Evolutionary conservation across 2,329 filamentous ascomycete species (phyloP).

Genomic region (Sporothrix luriei): DNA sequence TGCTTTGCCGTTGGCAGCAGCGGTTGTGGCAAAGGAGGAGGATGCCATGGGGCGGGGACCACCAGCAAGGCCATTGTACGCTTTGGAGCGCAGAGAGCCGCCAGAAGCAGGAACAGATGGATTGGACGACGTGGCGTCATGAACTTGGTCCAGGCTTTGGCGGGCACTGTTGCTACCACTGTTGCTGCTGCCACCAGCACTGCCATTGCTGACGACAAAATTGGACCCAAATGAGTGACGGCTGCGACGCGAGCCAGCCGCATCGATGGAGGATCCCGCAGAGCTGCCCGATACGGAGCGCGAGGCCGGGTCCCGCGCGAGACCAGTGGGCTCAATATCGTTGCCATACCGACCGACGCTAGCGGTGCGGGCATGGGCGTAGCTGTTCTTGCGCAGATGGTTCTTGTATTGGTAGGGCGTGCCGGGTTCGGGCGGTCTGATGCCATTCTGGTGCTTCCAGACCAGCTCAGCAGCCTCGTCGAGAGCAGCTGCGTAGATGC

Average conservation of each 20-base stretch:
- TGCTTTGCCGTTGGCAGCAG: constrained; percentile 21
- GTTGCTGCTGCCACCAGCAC: constrained; percentile 38
- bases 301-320: constrained; percentile 48
- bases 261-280: constrained; percentile 49
- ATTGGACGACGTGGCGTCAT: neutral
- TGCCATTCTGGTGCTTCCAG: constrained; percentile 70
- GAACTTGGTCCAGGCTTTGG: constrained; percentile 42
- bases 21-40: constrained; percentile 38
- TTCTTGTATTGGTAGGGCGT: constrained; percentile 68
- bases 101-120: neutral
- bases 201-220: constrained; percentile 33
- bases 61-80: constrained; percentile 48
- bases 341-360: constrained; percentile 57
- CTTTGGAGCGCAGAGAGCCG: constrained; percentile 41
- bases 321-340: constrained; percentile 51
- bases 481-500: constrained; percentile 69
- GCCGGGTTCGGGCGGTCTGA: constrained; percentile 58
- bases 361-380: constrained; percentile 66
- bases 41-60: constrained; percentile 38
- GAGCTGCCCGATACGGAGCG: constrained; percentile 59
- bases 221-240: constrained; percentile 40
- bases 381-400: constrained; percentile 71
- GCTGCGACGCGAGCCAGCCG: constrained; percentile 43
- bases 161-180: constrained; percentile 38
- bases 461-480: constrained; percentile 79